Evolutionary conservation across 1,284 basidiomycete species (phyloP).

Genomic region (Pascua guehoae): DNA sequence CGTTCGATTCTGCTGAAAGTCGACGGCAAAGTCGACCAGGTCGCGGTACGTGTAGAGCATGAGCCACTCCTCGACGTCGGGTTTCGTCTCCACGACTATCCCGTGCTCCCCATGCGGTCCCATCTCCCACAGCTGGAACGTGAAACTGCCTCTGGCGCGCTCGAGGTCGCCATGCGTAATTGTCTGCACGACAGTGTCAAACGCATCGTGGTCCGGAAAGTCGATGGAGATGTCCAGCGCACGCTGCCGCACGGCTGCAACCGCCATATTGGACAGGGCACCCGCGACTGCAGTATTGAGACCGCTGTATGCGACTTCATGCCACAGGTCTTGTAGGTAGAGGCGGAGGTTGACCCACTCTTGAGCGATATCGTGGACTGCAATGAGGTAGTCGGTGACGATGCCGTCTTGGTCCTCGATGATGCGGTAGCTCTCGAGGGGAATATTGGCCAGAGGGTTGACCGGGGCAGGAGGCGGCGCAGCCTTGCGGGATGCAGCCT

Average conservation of each 20-base stretch:
- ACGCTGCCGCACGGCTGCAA: neutral
- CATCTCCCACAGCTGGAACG: neutral
- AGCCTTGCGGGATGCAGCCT: neutral
- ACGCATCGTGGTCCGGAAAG: slow-evolving; percentile 1
- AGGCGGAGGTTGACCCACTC: neutral
- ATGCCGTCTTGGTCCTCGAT: neutral
- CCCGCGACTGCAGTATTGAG: neutral
- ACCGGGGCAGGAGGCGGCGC: neutral
- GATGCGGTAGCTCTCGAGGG: neutral
- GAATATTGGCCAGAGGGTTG: neutral
- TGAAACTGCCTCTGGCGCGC: neutral
- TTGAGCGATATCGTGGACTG: neutral
- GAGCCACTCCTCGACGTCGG: neutral
- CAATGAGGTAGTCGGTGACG: neutral
- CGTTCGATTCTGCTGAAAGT: slow-evolving; percentile 1
- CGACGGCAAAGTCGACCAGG: neutral
- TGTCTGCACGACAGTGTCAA: neutral
- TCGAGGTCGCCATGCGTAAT: neutral
- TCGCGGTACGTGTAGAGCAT: neutral
- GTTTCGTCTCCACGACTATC: neutral
- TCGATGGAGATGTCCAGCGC: neutral
- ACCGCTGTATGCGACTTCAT: neutral
- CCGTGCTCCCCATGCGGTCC: neutral
- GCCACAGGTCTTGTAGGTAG: neutral
- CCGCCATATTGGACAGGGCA: neutral